Evolutionary conservation across 2,329 filamentous ascomycete species (phyloP).

Genomic region (Sclerotinia minor): DNA sequence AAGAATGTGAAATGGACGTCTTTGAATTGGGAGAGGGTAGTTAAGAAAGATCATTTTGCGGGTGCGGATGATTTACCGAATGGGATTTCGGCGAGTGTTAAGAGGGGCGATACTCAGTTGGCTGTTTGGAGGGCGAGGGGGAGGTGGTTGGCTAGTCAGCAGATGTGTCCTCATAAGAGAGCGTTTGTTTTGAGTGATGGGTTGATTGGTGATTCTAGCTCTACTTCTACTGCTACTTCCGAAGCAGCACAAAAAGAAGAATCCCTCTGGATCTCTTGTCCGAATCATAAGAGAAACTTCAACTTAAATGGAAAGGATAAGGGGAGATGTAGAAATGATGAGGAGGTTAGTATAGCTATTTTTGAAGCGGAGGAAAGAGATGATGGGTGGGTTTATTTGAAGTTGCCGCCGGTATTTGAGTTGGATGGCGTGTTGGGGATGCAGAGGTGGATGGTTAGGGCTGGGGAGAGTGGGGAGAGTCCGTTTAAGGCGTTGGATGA

Average conservation of each 20-base stretch:
- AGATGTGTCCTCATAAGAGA: constrained; percentile 93
- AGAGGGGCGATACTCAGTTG: constrained; percentile 85
- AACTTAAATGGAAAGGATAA: constrained; percentile 65
- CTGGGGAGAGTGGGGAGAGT: constrained; percentile 56
- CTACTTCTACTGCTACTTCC: background rate
- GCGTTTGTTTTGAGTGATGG: constrained; percentile 88
- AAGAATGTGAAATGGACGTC: constrained; percentile 64
- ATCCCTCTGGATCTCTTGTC: constrained; percentile 83
- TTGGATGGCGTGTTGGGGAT: constrained; percentile 79
- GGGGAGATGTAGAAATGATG: constrained; percentile 74
- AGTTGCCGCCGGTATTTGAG: constrained; percentile 77
- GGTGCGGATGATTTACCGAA: constrained; percentile 63
- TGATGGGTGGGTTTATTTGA: constrained; percentile 78
- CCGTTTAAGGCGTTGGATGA: constrained; percentile 42
- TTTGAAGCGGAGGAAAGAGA: constrained; percentile 74
- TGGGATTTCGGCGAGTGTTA: constrained; percentile 74
- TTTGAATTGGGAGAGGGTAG: constrained; percentile 77
- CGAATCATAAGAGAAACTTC: constrained; percentile 88
- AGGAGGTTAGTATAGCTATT: constrained; percentile 74
- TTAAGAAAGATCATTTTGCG: constrained; percentile 68
- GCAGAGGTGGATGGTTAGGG: constrained; percentile 73
- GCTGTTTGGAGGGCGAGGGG: constrained; percentile 83
- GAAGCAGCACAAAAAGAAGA: constrained; percentile 37
- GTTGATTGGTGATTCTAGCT: constrained; percentile 59
- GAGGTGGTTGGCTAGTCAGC: constrained; percentile 80